Evolutionary conservation across 169 alveolate genomes (phyloP).

Genomic region (Plasmodium yoelii): DNA sequence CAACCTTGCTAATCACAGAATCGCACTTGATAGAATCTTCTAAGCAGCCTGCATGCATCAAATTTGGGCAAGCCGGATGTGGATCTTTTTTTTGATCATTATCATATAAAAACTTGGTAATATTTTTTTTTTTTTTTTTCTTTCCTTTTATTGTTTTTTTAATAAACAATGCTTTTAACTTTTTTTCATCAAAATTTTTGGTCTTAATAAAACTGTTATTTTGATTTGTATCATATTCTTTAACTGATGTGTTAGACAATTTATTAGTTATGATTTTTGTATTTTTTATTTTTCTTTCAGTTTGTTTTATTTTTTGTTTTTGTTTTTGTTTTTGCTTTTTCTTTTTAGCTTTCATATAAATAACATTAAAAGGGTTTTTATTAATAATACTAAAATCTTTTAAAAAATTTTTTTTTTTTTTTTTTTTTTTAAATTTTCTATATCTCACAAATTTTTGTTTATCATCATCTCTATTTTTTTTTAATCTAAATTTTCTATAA

Average conservation of each 20-base stretch:
- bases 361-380: slow-evolving; percentile 27
- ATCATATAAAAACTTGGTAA: slow-evolving; percentile 24
- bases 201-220: no score
- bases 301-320: slow-evolving; percentile 1
- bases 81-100: background rate
- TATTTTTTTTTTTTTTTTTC: slow-evolving; percentile 10
- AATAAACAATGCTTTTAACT: background rate
- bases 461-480: background rate
- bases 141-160: slow-evolving; percentile 32
- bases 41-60: background rate
- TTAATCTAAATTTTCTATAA: background rate
- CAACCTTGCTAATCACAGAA: background rate
- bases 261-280: no score
- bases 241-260: no score
- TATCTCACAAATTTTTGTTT: background rate
- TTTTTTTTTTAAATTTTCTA: background rate
- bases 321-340: no score
- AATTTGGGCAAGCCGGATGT: background rate
- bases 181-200: background rate
- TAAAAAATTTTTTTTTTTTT: background rate
- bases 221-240: no score
- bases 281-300: slow-evolving; percentile 20
- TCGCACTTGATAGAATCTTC: background rate
- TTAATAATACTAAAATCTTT: background rate
- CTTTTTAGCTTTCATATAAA: slow-evolving; percentile 6